Percentiles rank a stretch among this genome's conserved stretches.
These are phyloP conservation scores for Zymoseptoria passerinii DNA, from an alignment of 2,329 filamentous ascomycete species.

Conservation along the genomic window DNA sequence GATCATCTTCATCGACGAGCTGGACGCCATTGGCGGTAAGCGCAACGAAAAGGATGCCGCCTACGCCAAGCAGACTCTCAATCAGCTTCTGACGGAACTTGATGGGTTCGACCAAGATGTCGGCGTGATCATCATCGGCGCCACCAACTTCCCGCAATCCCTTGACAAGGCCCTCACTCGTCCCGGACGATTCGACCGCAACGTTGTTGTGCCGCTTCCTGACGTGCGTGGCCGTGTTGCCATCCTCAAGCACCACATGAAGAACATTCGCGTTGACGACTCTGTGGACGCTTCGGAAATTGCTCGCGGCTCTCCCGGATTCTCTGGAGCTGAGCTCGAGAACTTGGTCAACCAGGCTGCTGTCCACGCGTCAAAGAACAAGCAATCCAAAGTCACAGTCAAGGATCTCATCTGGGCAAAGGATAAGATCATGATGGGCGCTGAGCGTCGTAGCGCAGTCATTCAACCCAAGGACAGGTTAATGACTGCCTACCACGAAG, in stretches of 20 bases:
- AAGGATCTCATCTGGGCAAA: slow-evolving; percentile 93
- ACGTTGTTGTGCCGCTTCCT: slow-evolving; percentile 78
- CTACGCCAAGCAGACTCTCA: slow-evolving; percentile 94
- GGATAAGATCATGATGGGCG: slow-evolving; percentile 95
- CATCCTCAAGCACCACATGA: slow-evolving; percentile 88
- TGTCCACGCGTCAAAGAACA: slow-evolving; percentile 84
- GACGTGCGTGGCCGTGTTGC: slow-evolving; percentile 89
- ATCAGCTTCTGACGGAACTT: slow-evolving; percentile 91
- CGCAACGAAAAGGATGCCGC: slow-evolving; percentile 86
- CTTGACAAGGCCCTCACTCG: slow-evolving; percentile 91
- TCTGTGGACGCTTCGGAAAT: slow-evolving; percentile 79
- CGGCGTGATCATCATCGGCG: slow-evolving; percentile 89
- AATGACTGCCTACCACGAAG: slow-evolving; percentile 93
- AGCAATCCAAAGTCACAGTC: slow-evolving; percentile 65
- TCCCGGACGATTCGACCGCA: slow-evolving; percentile 90
- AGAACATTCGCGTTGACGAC: slow-evolving; percentile 71
- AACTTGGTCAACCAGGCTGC: slow-evolving; percentile 96
- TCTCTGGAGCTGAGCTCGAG: slow-evolving; percentile 91
- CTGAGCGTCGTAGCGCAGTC: slow-evolving; percentile 80
- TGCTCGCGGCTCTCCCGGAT: slow-evolving; percentile 79
- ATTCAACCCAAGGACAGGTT: slow-evolving; percentile 91
- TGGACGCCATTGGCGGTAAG: slow-evolving; percentile 90
- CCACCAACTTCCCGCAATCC: slow-evolving; percentile 90
- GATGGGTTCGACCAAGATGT: slow-evolving; percentile 95
- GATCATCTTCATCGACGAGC: slow-evolving; percentile 92